Percentiles rank a stretch among this genome's conserved stretches.
Evolutionary conservation across 2,329 filamentous ascomycete genomes (phyloP).

Genomic region (Microdochium trichocladiopsis): DNA sequence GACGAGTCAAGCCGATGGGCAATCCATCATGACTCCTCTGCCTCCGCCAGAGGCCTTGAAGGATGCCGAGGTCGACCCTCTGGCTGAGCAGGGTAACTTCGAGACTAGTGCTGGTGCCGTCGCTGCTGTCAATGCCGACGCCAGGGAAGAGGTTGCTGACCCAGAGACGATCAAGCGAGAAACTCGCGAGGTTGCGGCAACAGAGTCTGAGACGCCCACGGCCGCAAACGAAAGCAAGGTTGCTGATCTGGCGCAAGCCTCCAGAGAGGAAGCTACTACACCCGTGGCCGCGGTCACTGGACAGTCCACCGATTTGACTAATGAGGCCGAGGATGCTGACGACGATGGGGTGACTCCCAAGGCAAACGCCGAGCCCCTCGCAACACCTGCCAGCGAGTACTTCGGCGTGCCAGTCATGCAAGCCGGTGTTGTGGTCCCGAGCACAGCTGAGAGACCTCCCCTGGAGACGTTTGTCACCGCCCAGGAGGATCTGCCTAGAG

Average conservation of each 20-base stretch:
- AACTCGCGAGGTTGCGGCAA: not conserved
- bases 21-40: slow-evolving; percentile 15
- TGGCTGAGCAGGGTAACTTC: not conserved
- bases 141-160: not conserved
- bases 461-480: slow-evolving; percentile 52
- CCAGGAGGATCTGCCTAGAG: slow-evolving; percentile 30
- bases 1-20: slow-evolving; percentile 27
- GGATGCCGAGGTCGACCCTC: not conserved
- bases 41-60: not conserved
- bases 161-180: not conserved
- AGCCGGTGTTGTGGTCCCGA: not conserved
- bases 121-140: not conserved
- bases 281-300: not conserved
- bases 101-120: not conserved
- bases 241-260: not conserved
- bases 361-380: not conserved
- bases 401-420: not conserved
- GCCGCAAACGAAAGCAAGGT: not conserved
- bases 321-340: not conserved
- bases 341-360: not conserved
- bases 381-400: not conserved
- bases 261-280: not conserved
- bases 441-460: slow-evolving; percentile 12
- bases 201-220: not conserved
- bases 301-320: not conserved